These are phyloP conservation scores for Elsinoe ampelina DNA, from an alignment of 2,329 filamentous ascomycete species.

Conservation along the genomic window DNA sequence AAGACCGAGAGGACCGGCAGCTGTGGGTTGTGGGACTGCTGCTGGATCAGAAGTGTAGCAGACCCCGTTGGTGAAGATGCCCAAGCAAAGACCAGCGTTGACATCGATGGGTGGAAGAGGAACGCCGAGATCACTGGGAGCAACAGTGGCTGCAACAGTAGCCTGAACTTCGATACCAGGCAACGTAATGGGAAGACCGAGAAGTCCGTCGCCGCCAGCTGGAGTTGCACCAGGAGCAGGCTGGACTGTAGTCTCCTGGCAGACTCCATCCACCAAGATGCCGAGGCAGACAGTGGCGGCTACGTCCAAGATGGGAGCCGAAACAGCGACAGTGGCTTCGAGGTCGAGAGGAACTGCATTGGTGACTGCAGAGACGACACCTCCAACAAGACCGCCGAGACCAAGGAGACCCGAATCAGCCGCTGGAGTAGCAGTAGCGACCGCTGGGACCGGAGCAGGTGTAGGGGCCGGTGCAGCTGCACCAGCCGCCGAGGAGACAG, in stretches of 20 bases:
- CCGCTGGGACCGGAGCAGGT: slow-evolving; percentile 5
- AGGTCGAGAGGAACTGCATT: not conserved
- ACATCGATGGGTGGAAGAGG: slow-evolving; percentile 6
- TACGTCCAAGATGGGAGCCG: slow-evolving; percentile 5
- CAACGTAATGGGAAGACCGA: not conserved
- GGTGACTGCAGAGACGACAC: slow-evolving; percentile 4
- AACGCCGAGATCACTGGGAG: slow-evolving; percentile 5
- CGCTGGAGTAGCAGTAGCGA: not conserved
- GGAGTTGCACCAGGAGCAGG: not conserved
- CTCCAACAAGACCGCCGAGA: not conserved
- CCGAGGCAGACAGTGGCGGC: slow-evolving; percentile 11
- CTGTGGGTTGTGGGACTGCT: slow-evolving; percentile 9
- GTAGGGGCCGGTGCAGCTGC: slow-evolving; percentile 52
- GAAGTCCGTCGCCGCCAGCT: not conserved
- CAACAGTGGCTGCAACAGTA: not conserved
- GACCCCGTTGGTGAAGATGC: slow-evolving; percentile 13
- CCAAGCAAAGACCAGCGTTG: slow-evolving; percentile 9
- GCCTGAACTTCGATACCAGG: not conserved
- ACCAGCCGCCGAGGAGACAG: slow-evolving; percentile 62
- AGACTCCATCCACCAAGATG: slow-evolving; percentile 6
- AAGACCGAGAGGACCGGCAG: not conserved
- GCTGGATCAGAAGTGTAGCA: slow-evolving; percentile 12
- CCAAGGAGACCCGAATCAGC: slow-evolving; percentile 5
- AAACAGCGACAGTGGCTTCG: not conserved
- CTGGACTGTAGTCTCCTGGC: not conserved